Conservation (phyloP, 805 yeast species). For the Suhomyces emberorum region DNA sequence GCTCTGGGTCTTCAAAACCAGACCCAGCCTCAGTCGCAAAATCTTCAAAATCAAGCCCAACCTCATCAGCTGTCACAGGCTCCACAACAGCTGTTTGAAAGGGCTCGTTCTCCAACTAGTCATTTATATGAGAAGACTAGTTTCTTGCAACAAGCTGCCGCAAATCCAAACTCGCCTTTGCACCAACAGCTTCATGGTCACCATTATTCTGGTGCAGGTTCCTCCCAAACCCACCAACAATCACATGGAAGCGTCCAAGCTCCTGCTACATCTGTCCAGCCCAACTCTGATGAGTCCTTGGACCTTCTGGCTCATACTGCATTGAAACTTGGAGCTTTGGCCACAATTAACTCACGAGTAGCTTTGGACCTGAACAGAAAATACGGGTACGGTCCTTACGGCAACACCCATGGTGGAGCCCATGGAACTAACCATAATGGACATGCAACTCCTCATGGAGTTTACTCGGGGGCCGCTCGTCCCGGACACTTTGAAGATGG, state of each 20-base stretch:
- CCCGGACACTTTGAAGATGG: conserved; percentile 27
- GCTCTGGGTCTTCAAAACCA: conserved; percentile 7
- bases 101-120: conserved; percentile 39
- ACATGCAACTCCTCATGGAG: conserved; percentile 3
- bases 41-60: conserved; percentile 7
- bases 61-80: conserved; percentile 22
- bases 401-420: conserved; percentile 2
- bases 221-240: conserved; percentile 3
- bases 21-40: conserved; percentile 8
- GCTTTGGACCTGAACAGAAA: conserved; percentile 43
- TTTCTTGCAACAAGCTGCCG: conserved; percentile 37
- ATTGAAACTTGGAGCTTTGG: conserved; percentile 63
- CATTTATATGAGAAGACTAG: conserved; percentile 44
- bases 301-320: conserved; percentile 37
- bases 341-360: conserved; percentile 59
- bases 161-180: conserved; percentile 11
- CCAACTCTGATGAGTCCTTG: conserved; percentile 19
- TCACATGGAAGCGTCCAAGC: conserved; percentile 5
- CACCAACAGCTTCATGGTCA: conserved; percentile 8
- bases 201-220: conserved; percentile 1
- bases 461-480: conserved; percentile 6
- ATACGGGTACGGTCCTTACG: conserved; percentile 10
- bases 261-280: conserved; percentile 1
- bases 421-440: conserved; percentile 5
- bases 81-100: conserved; percentile 26